Percentiles rank a stretch among this genome's conserved stretches.
These are phyloP conservation scores for Domatiomyces globalis DNA, from an alignment of 2,329 filamentous ascomycete genomes.

Conservation along the genomic window DNA sequence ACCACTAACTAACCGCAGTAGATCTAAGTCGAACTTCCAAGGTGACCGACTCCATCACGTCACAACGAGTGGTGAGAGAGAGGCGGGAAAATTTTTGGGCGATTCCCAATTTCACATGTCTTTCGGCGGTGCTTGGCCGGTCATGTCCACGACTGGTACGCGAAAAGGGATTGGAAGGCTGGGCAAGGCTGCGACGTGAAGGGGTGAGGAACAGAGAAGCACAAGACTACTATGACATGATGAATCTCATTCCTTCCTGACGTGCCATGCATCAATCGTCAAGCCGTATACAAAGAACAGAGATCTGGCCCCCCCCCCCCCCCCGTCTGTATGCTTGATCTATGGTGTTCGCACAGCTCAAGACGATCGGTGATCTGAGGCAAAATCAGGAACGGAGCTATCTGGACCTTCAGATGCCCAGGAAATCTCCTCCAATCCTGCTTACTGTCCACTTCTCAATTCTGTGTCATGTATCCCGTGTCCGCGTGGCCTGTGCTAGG, in stretches of 20 bases:
- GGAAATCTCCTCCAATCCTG: neutral
- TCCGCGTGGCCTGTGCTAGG: constrained; percentile 1
- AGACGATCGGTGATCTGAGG: neutral
- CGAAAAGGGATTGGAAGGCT: too few relatives aligned
- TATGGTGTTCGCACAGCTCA: neutral
- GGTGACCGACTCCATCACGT: too few relatives aligned
- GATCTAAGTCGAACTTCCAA: too few relatives aligned
- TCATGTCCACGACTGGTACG: too few relatives aligned
- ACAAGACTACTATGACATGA: neutral
- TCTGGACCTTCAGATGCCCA: neutral
- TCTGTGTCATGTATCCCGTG: neutral
- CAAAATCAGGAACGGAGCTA: neutral
- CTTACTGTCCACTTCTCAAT: neutral
- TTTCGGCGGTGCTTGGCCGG: too few relatives aligned
- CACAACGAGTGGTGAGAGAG: too few relatives aligned
- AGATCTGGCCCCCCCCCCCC: neutral
- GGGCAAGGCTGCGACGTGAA: too few relatives aligned
- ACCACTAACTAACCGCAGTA: too few relatives aligned
- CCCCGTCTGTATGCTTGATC: neutral
- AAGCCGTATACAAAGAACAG: neutral
- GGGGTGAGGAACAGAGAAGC: neutral
- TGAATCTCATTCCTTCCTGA: too few relatives aligned
- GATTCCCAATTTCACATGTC: too few relatives aligned
- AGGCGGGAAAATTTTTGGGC: too few relatives aligned
- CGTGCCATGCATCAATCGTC: neutral